Evolutionary conservation across 208 protist species (phyloP), one percentile per base, ranked within the genome.

Genomic region (Endotrypanum monterogeii): DNA sequence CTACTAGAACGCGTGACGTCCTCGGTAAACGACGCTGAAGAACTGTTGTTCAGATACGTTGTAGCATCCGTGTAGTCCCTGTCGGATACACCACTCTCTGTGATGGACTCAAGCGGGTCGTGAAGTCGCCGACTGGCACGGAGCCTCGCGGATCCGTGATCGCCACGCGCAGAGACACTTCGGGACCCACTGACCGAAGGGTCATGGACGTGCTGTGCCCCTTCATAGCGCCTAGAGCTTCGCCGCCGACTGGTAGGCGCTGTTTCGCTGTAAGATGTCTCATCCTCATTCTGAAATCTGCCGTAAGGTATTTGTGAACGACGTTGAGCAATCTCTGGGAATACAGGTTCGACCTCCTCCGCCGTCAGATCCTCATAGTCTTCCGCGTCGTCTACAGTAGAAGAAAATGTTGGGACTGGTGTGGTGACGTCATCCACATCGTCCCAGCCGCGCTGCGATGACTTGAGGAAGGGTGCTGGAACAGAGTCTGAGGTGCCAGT

Each of bases 321-420:
- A 4, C 54, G 56, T 63, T 48, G 44, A 54, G 71, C 56, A 12
- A 58, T 68, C 9, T 76, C 28, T 25, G 77, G 56, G 69, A 87
- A 76, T 57, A 87, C 74, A 39, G 82, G 72, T 39, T 89, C 80
- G 65, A 89, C 90, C 70, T 81, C 83, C 37, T 86, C 88, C 7
- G 76, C 89, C 41, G 86, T 82, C 74, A 90, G 87, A 73, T 92
- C 88, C 72, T 86, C 83, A 76, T 88, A 90, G 66, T 84, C 83
- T 55, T 80, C 78, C 60, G 73, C 72, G 46, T 78, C 48, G 37
- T 76, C 63, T 7, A 76, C 37, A 48, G 82, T 61, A 9, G 78
- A 60, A 7, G 74, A 71, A 62, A 81, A 84, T 37, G 78, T 76
- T 28, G 82, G 76, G 52, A 80, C 86, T 8, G 85, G 82, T 4